phyloP scores from a whole-genome alignment of 2,329 filamentous ascomycete species.

The Fusarium luffae region DNA sequence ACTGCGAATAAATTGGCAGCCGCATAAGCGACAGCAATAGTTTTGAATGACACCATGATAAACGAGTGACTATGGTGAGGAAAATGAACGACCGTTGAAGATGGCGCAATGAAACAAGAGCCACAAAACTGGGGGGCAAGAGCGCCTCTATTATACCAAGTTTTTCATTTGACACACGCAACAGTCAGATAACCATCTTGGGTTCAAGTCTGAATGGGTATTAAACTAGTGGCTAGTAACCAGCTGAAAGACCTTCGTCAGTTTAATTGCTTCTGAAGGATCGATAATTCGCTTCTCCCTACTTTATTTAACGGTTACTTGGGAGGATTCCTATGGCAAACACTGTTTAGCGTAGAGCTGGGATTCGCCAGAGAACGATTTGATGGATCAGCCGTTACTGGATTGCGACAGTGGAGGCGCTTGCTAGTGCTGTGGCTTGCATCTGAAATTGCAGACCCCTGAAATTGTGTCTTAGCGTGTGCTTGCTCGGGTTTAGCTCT shows the following conservation, averaged over 20 bases:
- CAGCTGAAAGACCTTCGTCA: neutral
- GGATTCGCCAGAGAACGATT: neutral
- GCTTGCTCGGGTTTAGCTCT: neutral
- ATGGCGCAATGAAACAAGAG: too few relatives aligned
- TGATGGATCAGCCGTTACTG: neutral
- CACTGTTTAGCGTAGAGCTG: neutral
- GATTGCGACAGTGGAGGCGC: neutral
- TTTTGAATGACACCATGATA: slow-evolving; percentile 13
- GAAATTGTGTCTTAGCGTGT: neutral
- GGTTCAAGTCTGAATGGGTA: too few relatives aligned
- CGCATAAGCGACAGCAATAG: slow-evolving; percentile 4
- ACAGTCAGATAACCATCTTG: neutral
- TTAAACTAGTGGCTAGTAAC: neutral
- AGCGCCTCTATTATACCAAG: neutral
- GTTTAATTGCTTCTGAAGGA: neutral
- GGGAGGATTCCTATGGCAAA: too few relatives aligned
- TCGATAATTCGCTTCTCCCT: neutral
- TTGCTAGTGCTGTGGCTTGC: neutral
- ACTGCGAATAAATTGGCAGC: neutral
- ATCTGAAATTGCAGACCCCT: neutral
- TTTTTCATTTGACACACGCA: neutral
- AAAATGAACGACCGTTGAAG: neutral
- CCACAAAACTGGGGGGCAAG: neutral
- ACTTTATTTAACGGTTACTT: accelerated
- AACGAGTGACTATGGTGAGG: slow-evolving; percentile 3